Evolutionary conservation across 164 flowering plant species (phyloP), one percentile per base, ranked within the genome.

Genomic region (Paratinospora sagittata): DNA sequence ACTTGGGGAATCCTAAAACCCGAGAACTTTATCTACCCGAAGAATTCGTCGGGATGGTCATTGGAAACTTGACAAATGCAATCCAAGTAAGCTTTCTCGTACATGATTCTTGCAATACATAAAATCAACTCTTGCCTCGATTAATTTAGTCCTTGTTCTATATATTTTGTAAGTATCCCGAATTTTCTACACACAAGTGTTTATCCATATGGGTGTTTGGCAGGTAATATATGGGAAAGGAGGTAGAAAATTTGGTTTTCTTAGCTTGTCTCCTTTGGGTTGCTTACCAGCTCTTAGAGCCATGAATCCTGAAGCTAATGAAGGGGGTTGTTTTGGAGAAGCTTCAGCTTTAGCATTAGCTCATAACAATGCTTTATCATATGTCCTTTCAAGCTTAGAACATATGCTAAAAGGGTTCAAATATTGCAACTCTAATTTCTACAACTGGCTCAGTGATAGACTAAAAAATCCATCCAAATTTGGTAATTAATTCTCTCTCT

Each of bases 231-330:
- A 84, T 65, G 75, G 71, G 55, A 86, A 81, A 72, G 91, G 91
- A 21, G 89, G 70, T 6, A 81, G 91, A 61, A 87, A 83, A 71
- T 87, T 87, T 73, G 89, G 77, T 0, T 84, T 87, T 67, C 73
- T 85, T 10, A 76, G 88, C 74, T 73, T 87, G 77, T 62, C 70
- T 41, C 88, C 88, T 2, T 68, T 84, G 68, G 86, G 90, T 33
- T 87, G 90, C 70, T 74, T 84, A n/a, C 91, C 89, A 5, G 83
- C 80, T 9, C 72, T 87, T 1, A 81, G 89, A 76, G 83, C 86
- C 26, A 9, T 76, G 63, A 85, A 83, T 68, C 79, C 78, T 12
- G 68, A 71, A 6, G 77, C 73, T 21, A 74, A 62, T 34, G 78
- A 72, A 21, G 86, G 77, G 17, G 84, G 77, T 24, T 87, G 90